Conservation (phyloP, 2,329 filamentous ascomycete genomes). For the Zasmidium angulare region DNA sequence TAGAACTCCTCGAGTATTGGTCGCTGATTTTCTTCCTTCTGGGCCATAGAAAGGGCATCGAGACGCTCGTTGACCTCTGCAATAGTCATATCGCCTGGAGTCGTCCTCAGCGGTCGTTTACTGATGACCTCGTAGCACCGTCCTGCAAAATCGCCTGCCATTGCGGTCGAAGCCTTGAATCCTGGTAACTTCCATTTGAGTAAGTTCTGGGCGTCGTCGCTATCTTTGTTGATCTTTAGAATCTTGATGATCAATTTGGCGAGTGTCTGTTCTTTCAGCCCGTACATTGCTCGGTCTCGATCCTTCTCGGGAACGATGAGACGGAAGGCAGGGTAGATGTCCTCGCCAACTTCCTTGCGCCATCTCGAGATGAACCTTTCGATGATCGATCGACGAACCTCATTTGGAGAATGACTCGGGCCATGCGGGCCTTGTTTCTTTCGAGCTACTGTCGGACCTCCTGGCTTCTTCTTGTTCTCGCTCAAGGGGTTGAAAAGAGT, state of each 20-base stretch:
- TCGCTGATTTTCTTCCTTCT: slow-evolving; percentile 79
- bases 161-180: slow-evolving; percentile 59
- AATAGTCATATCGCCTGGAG: slow-evolving; percentile 77
- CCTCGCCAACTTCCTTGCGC: slow-evolving; percentile 83
- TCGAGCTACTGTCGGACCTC: slow-evolving; percentile 54
- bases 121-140: slow-evolving; percentile 83
- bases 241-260: slow-evolving; percentile 88
- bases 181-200: slow-evolving; percentile 91
- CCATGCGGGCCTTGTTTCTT: slow-evolving; percentile 61
- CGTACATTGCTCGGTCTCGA: slow-evolving; percentile 86
- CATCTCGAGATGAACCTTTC: slow-evolving; percentile 82
- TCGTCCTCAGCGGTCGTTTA: slow-evolving; percentile 74
- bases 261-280: slow-evolving; percentile 88
- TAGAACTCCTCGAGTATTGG: slow-evolving; percentile 84
- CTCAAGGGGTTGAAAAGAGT: slow-evolving; percentile 78
- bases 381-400: slow-evolving; percentile 77
- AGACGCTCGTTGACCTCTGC: slow-evolving; percentile 85
- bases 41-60: slow-evolving; percentile 72
- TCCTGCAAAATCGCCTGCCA: slow-evolving; percentile 89
- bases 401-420: slow-evolving; percentile 58
- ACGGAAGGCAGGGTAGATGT: slow-evolving; percentile 90
- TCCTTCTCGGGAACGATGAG: slow-evolving; percentile 93
- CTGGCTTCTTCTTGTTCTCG: slow-evolving; percentile 73
- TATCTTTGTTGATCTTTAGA: slow-evolving; percentile 87
- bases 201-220: slow-evolving; percentile 81